A percentile compares a stretch with the other conserved stretches of the same genome.
Evolutionary conservation across 495 filamentous ascomycete species (phyloP).

Genomic region (Xylaria scruposa): DNA sequence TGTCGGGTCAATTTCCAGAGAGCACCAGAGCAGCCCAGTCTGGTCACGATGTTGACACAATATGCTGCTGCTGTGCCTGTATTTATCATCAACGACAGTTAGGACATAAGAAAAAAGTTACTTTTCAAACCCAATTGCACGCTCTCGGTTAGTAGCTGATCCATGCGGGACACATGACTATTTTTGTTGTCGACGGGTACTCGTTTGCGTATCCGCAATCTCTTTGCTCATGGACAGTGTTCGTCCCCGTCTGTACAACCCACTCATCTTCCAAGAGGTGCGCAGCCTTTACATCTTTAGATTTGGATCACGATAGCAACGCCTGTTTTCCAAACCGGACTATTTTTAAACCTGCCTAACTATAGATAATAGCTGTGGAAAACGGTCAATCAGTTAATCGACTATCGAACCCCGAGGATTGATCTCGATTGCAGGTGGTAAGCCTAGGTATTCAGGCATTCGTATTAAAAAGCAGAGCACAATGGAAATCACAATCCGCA

Average conservation of each 20-base stretch:
- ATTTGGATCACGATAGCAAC: not conserved
- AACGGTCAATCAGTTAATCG: not conserved
- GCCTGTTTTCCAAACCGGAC: not conserved
- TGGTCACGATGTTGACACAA: not conserved
- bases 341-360: not conserved
- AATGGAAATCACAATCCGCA: not conserved
- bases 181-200: not conserved
- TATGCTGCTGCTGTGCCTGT: not conserved
- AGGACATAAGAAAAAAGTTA: conserved; percentile 1
- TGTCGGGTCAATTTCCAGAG: not conserved
- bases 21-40: not conserved
- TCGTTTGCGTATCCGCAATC: not conserved
- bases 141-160: not conserved
- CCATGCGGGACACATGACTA: not conserved
- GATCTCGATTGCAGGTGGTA: not conserved
- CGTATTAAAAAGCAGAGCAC: not conserved
- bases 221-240: not conserved
- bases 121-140: not conserved
- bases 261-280: not conserved
- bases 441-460: not conserved
- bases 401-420: not conserved
- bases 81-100: not conserved
- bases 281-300: not conserved
- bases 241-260: not conserved
- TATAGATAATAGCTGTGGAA: not conserved